phyloP scores from a whole-genome alignment of 2,329 filamentous ascomycete species.

The Dactylonectria macrodidyma region DNA sequence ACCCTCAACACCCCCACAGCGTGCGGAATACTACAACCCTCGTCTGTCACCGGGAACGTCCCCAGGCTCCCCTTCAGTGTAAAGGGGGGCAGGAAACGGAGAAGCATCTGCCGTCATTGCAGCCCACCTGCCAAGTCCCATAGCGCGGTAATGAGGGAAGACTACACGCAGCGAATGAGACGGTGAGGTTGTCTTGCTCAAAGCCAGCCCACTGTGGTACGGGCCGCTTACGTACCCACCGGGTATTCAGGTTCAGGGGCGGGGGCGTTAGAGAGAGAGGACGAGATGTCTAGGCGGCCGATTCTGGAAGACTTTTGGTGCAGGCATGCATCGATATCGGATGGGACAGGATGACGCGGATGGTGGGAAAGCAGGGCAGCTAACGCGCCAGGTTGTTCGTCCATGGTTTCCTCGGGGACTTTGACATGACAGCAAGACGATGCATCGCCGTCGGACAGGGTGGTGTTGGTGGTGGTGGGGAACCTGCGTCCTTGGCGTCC shows the following conservation, averaged over 20 bases:
- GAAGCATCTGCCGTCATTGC: conserved; percentile 35
- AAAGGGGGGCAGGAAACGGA: conserved; percentile 28
- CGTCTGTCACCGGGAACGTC: conserved; percentile 22
- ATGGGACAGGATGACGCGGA: conserved; percentile 25
- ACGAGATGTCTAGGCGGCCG: conserved; percentile 29
- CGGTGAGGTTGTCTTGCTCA: conserved; percentile 25
- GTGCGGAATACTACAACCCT: conserved; percentile 34
- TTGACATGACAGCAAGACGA: conserved; percentile 36
- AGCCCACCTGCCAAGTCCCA: conserved; percentile 38
- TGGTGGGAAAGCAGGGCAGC: conserved; percentile 26
- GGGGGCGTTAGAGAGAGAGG: conserved; percentile 10
- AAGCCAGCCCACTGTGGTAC: conserved; percentile 35
- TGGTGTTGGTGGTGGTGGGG: conserved; percentile 31
- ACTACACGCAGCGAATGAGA: conserved; percentile 40
- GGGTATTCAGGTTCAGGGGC: conserved; percentile 32
- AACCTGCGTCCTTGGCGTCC: conserved; percentile 37
- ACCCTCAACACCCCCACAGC: conserved; percentile 43
- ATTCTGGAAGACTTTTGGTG: conserved; percentile 28
- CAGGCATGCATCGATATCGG: conserved; percentile 22
- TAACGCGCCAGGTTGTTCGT: conserved; percentile 30
- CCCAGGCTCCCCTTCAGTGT: conserved; percentile 7
- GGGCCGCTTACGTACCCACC: conserved; percentile 45
- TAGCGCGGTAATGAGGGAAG: conserved; percentile 41
- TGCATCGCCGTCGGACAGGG: conserved; percentile 31
- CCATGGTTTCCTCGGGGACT: conserved; percentile 38